Evolutionary conservation across 1,139 yeast genomes (phyloP).

Genomic region (Blastobotrys apis): DNA sequence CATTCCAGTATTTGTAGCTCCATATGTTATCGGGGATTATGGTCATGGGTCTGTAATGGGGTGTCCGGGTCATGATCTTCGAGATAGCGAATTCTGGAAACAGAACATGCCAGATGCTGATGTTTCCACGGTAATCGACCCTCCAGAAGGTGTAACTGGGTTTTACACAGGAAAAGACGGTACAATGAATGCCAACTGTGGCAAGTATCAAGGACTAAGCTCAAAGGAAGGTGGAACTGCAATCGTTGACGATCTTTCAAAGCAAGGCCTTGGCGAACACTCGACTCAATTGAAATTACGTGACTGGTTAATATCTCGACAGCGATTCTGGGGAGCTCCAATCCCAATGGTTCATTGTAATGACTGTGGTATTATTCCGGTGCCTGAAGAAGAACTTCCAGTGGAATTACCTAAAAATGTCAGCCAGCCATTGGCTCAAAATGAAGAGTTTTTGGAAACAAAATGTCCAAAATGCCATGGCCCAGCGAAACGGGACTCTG

Average conservation of each 20-base stretch:
- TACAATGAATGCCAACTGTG: slow-evolving; percentile 47
- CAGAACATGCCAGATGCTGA: slow-evolving; percentile 46
- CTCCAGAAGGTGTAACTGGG: slow-evolving; percentile 26
- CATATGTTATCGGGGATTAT: slow-evolving; percentile 77
- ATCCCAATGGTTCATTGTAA: slow-evolving; percentile 89
- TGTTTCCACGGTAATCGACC: slow-evolving; percentile 44
- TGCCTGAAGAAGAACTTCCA: slow-evolving; percentile 81
- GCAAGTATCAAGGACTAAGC: slow-evolving; percentile 48
- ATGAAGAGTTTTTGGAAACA: slow-evolving; percentile 66
- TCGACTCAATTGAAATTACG: slow-evolving; percentile 62
- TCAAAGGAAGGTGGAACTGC: slow-evolving; percentile 48
- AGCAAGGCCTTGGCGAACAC: slow-evolving; percentile 41
- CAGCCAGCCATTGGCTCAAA: slow-evolving; percentile 70
- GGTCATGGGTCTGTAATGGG: slow-evolving; percentile 98
- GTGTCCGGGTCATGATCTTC: slow-evolving; percentile 85
- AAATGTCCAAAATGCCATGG: slow-evolving; percentile 78
- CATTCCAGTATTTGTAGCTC: slow-evolving; percentile 82
- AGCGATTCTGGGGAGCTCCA: slow-evolving; percentile 98
- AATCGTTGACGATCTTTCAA: slow-evolving; percentile 44
- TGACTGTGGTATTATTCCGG: slow-evolving; percentile 83
- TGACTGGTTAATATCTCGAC: slow-evolving; percentile 94
- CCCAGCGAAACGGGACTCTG: slow-evolving; percentile 83
- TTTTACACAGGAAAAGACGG: slow-evolving; percentile 51
- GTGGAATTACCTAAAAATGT: slow-evolving; percentile 65
- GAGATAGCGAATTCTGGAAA: slow-evolving; percentile 80